A percentile compares a stretch with the other conserved stretches of the same genome.
These are phyloP conservation scores for Eutypa lata DNA, from an alignment of 2,329 filamentous ascomycete species.

Conservation along the genomic window DNA sequence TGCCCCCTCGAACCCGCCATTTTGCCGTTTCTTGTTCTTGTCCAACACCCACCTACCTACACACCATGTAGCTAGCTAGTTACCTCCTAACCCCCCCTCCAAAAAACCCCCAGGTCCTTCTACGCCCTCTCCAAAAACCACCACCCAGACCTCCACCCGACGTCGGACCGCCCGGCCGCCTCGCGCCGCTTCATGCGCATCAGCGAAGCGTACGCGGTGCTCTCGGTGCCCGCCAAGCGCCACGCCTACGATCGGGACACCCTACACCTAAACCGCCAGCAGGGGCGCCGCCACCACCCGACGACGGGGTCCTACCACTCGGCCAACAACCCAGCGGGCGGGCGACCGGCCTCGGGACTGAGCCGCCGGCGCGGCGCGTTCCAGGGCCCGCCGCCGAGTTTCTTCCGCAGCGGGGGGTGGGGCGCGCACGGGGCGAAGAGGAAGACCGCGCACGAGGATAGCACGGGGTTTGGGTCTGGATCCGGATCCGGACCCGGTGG, in stretches of 20 bases:
- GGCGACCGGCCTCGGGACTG: conserved; percentile 76
- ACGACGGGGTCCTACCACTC: conserved; percentile 51
- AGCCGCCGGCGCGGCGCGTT: conserved; percentile 74
- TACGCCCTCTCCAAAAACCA: conserved; percentile 87
- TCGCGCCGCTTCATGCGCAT: conserved; percentile 76
- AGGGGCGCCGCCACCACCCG: conserved; percentile 22
- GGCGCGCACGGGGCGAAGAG: conserved; percentile 62
- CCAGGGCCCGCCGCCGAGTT: conserved; percentile 82
- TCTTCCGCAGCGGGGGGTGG: conserved; percentile 81
- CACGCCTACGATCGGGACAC: conserved; percentile 76
- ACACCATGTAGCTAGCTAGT: neutral
- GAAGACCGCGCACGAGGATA: conserved; percentile 47
- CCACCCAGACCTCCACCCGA: conserved; percentile 74
- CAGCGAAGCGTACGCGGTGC: conserved; percentile 77
- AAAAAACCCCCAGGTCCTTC: conserved; percentile 62
- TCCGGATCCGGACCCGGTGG: conserved; percentile 17
- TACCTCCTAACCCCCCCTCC: neutral
- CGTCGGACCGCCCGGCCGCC: conserved; percentile 57
- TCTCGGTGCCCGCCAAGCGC: conserved; percentile 71
- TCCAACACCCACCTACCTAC: conserved; percentile 1
- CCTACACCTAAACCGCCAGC: conserved; percentile 37
- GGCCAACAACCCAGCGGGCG: conserved; percentile 60
- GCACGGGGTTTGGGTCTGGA: too few species aligned
- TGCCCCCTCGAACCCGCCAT: neutral
- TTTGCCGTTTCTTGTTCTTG: neutral